These are phyloP conservation scores for Komagataella pastoris DNA, from an alignment of 805 yeast genomes.

Conservation along the genomic window DNA sequence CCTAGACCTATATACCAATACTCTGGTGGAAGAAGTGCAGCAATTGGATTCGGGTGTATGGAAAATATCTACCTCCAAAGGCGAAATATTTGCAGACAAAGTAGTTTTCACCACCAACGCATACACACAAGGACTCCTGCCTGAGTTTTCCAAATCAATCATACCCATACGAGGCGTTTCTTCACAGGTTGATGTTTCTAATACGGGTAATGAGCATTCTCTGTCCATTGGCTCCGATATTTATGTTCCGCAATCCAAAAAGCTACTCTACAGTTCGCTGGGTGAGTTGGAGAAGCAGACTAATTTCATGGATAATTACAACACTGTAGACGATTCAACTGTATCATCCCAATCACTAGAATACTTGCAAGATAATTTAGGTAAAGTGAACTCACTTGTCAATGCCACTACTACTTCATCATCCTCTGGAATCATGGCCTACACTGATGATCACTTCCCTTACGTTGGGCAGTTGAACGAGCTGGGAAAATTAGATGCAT, in stretches of 20 bases:
- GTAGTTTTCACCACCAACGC: constrained; percentile 23
- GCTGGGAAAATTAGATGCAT: constrained; percentile 3
- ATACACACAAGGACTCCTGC: constrained; percentile 9
- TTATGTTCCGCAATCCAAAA: constrained; percentile 1
- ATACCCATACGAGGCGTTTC: constrained; percentile 17
- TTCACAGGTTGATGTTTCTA: constrained; percentile 13
- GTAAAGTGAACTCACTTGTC: neutral
- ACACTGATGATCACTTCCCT: constrained; percentile 7
- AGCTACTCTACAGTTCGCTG: constrained; percentile 1
- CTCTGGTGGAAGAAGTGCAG: constrained; percentile 19
- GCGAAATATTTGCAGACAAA: constrained; percentile 15
- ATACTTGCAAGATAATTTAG: constrained; percentile 4
- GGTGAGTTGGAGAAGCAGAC: neutral
- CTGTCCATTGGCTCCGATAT: constrained; percentile 1
- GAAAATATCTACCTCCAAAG: constrained; percentile 18
- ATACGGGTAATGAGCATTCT: constrained; percentile 1
- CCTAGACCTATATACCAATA: constrained; percentile 27
- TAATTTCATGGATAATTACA: constrained; percentile 9
- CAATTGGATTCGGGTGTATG: constrained; percentile 14
- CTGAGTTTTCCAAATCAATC: constrained; percentile 12
- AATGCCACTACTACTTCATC: constrained; percentile 2
- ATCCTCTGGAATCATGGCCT: constrained; percentile 10
- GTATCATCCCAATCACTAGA: constrained; percentile 2
- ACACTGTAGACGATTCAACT: constrained; percentile 6
- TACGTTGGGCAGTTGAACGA: constrained; percentile 5